These are phyloP conservation scores for Desmodesmus armatus DNA, from an alignment of 139 green algal species.

Conservation along the genomic window DNA sequence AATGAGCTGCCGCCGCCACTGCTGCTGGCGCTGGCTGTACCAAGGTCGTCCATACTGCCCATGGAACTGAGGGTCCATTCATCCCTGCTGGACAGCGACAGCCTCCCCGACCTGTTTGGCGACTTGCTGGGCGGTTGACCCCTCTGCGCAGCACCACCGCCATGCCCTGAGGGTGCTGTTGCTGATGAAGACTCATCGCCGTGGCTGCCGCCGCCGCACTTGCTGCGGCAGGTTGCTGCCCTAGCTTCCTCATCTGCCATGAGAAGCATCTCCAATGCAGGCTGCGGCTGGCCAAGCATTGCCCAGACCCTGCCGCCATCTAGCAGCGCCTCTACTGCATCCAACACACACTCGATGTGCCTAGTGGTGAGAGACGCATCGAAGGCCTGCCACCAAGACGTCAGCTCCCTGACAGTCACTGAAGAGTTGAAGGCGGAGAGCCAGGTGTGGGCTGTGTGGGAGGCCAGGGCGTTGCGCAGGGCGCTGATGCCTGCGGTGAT, in stretches of 20 bases:
- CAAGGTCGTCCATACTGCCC: background rate
- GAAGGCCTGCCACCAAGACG: background rate
- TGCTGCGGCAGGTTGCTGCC: constrained; percentile 14
- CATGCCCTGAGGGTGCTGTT: background rate
- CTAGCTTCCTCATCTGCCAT: constrained; percentile 25
- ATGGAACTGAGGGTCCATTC: background rate
- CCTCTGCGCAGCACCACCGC: background rate
- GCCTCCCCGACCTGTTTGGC: background rate
- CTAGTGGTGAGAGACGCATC: background rate
- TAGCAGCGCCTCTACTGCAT: background rate
- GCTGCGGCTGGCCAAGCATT: constrained; percentile 13
- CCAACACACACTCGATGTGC: background rate
- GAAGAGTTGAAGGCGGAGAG: background rate
- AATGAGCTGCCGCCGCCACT: background rate
- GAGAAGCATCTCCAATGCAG: constrained; percentile 26
- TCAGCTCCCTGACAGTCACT: background rate
- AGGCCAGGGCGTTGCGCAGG: background rate
- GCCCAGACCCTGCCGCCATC: constrained; percentile 30
- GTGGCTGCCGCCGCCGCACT: background rate
- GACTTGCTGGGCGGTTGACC: background rate
- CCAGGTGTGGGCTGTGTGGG: background rate
- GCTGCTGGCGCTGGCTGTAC: background rate
- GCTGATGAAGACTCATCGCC: background rate
- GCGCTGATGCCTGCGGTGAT: background rate
- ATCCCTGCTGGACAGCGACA: background rate